Conservation (phyloP, 2,329 filamentous ascomycete species). For the Aspergillus ochraceus region DNA sequence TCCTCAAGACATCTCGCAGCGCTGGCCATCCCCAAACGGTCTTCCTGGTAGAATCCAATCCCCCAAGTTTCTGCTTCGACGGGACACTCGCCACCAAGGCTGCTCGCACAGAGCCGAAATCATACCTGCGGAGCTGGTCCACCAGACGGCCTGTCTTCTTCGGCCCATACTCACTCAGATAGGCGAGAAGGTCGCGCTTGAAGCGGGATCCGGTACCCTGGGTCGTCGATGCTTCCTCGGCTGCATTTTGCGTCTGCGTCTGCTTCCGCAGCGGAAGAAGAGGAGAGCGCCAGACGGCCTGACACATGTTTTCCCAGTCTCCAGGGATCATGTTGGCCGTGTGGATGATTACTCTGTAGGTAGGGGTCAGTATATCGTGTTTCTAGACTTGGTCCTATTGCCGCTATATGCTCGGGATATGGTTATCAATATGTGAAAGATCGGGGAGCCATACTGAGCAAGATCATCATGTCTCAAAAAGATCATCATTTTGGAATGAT, state of each 20-base stretch:
- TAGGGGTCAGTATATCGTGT: neutral
- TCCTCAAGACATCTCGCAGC: slow-evolving; percentile 59
- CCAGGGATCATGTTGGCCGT: slow-evolving; percentile 88
- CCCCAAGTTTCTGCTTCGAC: slow-evolving; percentile 58
- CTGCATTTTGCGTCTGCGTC: neutral
- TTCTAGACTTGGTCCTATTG: too few relatives aligned
- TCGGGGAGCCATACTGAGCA: slow-evolving; percentile 55
- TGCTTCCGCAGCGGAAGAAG: slow-evolving; percentile 55
- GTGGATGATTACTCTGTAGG: slow-evolving; percentile 67
- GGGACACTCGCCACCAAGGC: slow-evolving; percentile 79
- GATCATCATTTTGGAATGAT: slow-evolving; percentile 87
- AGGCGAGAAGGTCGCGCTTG: slow-evolving; percentile 72
- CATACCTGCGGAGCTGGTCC: slow-evolving; percentile 59
- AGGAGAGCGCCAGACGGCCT: slow-evolving; percentile 78
- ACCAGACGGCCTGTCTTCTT: slow-evolving; percentile 56
- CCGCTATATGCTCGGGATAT: too few relatives aligned
- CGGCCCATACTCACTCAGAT: slow-evolving; percentile 68
- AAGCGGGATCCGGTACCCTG: slow-evolving; percentile 69
- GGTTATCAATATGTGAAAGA: neutral
- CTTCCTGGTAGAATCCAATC: slow-evolving; percentile 41
- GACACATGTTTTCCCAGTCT: slow-evolving; percentile 87
- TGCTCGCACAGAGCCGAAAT: slow-evolving; percentile 69
- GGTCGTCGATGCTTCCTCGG: slow-evolving; percentile 16
- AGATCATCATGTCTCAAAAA: slow-evolving; percentile 73
- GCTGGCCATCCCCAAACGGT: slow-evolving; percentile 77